phyloP scores from a whole-genome alignment of 1,139 yeast species.

The Yamadazyma oceani region DNA sequence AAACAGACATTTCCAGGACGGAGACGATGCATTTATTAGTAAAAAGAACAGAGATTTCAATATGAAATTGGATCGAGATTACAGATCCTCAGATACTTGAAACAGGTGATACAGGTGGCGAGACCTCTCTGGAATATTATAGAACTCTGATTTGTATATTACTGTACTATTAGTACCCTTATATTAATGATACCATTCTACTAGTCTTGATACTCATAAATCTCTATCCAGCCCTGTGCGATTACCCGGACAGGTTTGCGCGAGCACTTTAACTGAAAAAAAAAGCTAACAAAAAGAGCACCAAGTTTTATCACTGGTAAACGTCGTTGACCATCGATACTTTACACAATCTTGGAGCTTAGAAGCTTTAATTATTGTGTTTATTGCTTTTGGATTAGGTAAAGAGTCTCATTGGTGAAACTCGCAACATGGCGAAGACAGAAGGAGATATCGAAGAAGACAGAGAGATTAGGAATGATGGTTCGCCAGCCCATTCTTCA shows the following conservation, averaged over 20 bases:
- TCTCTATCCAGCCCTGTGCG: too few relatives aligned
- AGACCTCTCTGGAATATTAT: neutral
- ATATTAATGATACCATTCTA: too few relatives aligned
- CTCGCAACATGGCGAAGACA: slow-evolving; percentile 18
- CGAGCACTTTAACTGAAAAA: too few relatives aligned
- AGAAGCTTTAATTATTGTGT: neutral
- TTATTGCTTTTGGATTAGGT: too few relatives aligned
- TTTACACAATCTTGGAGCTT: neutral
- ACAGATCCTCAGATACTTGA: slow-evolving; percentile 21
- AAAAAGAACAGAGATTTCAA: slow-evolving; percentile 81
- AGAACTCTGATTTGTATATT: too few relatives aligned
- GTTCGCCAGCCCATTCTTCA: slow-evolving; percentile 20
- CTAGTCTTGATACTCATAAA: too few relatives aligned
- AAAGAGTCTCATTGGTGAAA: too few relatives aligned
- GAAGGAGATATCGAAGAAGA: slow-evolving; percentile 28
- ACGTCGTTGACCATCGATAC: neutral
- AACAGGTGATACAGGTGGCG: neutral
- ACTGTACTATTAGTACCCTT: too few relatives aligned
- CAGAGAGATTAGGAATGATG: slow-evolving; percentile 36
- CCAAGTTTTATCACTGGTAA: neutral
- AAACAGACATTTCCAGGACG: slow-evolving; percentile 33
- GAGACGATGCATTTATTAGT: slow-evolving; percentile 52
- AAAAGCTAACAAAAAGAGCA: neutral
- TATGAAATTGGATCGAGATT: slow-evolving; percentile 63
- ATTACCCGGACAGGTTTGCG: neutral